Evolutionary conservation across 768 basidiomycete genomes (phyloP), one percentile per base, ranked within the genome.

Genomic region (Termitomyces sp.): DNA sequence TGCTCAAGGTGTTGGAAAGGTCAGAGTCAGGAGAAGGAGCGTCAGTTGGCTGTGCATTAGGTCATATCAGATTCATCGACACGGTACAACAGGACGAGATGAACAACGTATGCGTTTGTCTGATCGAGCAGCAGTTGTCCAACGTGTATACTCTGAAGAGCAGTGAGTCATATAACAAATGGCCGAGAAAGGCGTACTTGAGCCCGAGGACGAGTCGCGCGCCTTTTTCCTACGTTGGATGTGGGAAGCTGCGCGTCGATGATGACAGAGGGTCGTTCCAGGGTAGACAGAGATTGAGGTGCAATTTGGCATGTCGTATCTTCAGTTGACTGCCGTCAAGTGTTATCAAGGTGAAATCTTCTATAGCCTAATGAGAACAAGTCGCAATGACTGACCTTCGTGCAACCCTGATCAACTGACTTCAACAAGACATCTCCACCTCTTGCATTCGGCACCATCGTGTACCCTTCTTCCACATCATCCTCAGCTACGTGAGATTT

Each of bases 341-440:
- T n/a, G 49, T 33, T 36, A 30, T 15, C 4, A 6, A 15, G 11
- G 9, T 20, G 7, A 11, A 20, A 9, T 3, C 13, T n/a, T 16
- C 44, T 8, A 27, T 15, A 20, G 22, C 39, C n/a, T 4, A 11
- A 11, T 42, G n/a, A 44, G 16, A 36, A 27, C 24, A 24, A 13
- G 50, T 13, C 18, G n/a, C 34, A 39, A 18, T 4, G 8, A 42
- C 58, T 15, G 15, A 62, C 61, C 47, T 59, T 62, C 12, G 22
- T 13, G 4, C 7, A 30, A n/a, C 46, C 53, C 22, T 58, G 48
- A 16, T n/a, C 8, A 1, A 54, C 11, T 6, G 37, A n/a, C 47
- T 57, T 55, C 3, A 42, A n/a, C 11, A 52, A 33, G 4, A 36
- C 53, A 5, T 55, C n/a, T 27, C 27, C 44, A 15, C 20, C 42